Percentiles rank a stretch among this genome's conserved stretches.
Evolutionary conservation across 495 filamentous ascomycete species (phyloP).

Genomic region (Hyaloscypha finlandica): DNA sequence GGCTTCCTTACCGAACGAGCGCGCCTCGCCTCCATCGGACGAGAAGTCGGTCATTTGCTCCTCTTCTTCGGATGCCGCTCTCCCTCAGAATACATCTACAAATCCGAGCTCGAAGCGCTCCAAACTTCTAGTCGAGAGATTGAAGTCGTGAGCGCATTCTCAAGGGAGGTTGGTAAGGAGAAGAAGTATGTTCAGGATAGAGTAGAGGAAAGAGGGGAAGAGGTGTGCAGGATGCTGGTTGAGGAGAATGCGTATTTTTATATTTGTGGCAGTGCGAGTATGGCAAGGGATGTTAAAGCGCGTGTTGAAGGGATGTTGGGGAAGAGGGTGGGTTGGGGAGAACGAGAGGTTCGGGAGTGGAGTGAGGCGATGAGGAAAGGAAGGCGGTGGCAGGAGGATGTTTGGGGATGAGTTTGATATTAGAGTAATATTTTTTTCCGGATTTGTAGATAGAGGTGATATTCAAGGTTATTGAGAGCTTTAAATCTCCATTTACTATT

Average conservation of each 20-base stretch:
- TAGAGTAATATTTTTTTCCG: no score
- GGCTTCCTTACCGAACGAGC: slow-evolving; percentile 52
- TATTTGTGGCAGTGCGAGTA: slow-evolving; percentile 50
- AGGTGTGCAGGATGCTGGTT: slow-evolving; percentile 36
- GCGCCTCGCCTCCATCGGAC: slow-evolving; percentile 34
- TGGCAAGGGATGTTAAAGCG: slow-evolving; percentile 52
- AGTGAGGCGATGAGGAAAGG: slow-evolving; percentile 45
- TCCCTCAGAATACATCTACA: slow-evolving; percentile 64
- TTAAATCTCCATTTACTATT: no score
- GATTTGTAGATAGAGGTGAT: no score
- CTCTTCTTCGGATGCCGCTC: slow-evolving; percentile 70
- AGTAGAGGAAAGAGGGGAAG: slow-evolving; percentile 50
- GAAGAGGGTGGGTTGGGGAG: slow-evolving; percentile 38
- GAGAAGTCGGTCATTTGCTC: slow-evolving; percentile 30
- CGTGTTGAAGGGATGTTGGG: slow-evolving; percentile 38
- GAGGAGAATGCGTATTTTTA: slow-evolving; percentile 38
- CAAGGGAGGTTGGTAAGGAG: slow-evolving; percentile 56
- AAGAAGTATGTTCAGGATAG: slow-evolving; percentile 75
- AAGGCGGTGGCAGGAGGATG: slow-evolving; percentile 54
- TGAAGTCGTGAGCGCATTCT: slow-evolving; percentile 65
- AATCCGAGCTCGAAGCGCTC: slow-evolving; percentile 57
- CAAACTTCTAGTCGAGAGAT: not conserved
- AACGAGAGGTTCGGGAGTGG: slow-evolving; percentile 44
- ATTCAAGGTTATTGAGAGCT: no score
- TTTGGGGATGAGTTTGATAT: slow-evolving; percentile 40